Evolutionary conservation across 495 filamentous ascomycete species (phyloP).

Genomic region (Saxispiralis lemnorum): DNA sequence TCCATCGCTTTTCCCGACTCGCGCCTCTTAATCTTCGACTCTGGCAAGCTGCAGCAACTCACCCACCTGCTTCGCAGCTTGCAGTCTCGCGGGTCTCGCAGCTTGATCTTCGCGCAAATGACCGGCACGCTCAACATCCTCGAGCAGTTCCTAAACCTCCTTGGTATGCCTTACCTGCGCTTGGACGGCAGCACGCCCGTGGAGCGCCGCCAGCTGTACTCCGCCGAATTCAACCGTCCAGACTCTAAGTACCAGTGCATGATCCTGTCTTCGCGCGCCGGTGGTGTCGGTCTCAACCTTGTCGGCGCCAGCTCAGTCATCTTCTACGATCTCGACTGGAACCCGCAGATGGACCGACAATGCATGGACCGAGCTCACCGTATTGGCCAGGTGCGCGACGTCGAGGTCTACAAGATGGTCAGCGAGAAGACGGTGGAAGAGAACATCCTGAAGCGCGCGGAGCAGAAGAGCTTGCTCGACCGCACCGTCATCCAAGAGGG

Average conservation of each 20-base stretch:
- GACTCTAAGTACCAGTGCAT: constrained; percentile 61
- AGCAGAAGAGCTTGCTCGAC: constrained; percentile 94
- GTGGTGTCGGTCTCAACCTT: constrained; percentile 88
- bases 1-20: constrained; percentile 96
- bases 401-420: constrained; percentile 95
- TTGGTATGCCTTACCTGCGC: constrained; percentile 88
- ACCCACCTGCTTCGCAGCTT: constrained; percentile 73
- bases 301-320: constrained; percentile 97
- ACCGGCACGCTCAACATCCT: constrained; percentile 95
- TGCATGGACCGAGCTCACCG: constrained; percentile 96
- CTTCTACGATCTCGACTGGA: constrained; percentile 99
- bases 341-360: constrained; percentile 98
- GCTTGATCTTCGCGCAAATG: constrained; percentile 98
- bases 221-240: constrained; percentile 71
- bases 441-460: constrained; percentile 90
- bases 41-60: constrained; percentile 86
- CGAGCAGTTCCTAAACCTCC: constrained; percentile 95
- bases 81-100: constrained; percentile 78
- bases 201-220: constrained; percentile 86
- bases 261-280: constrained; percentile 86
- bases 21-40: constrained; percentile 88
- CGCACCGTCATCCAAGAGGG: constrained; percentile 98
- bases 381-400: constrained; percentile 94
- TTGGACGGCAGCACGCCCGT: constrained; percentile 89
- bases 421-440: constrained; percentile 97